Percentiles rank a stretch among this genome's conserved stretches.
Evolutionary conservation across 2,329 filamentous ascomycete species (phyloP).

Genomic region (Scedosporium boydii): DNA sequence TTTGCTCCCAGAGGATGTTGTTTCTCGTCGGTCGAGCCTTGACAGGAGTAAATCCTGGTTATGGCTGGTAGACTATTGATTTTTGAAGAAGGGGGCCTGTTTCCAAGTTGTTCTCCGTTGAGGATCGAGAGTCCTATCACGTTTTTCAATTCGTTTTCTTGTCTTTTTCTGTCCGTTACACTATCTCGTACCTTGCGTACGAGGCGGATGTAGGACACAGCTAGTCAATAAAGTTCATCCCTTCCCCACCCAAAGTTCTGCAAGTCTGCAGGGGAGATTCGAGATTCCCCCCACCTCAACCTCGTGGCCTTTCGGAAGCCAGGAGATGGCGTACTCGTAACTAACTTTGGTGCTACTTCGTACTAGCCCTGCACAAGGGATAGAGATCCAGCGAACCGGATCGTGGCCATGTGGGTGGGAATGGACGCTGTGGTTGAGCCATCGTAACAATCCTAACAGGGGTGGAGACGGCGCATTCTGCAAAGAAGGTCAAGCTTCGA

Average conservation of each 20-base stretch:
- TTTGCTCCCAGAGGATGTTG: too few species aligned
- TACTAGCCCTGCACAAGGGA: neutral
- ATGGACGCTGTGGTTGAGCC: neutral
- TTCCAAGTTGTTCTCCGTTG: neutral
- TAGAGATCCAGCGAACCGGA: neutral
- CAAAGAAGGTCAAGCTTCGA: too few species aligned
- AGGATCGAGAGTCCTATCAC: neutral
- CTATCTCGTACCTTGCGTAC: neutral
- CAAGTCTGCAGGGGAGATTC: neutral
- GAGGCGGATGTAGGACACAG: too few species aligned
- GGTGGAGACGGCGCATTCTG: neutral
- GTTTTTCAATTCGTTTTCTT: neutral
- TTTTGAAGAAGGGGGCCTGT: neutral
- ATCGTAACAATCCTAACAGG: neutral
- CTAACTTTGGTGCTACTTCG: neutral
- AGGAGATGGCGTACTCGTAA: too few species aligned
- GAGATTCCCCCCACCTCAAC: neutral
- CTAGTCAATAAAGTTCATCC: neutral
- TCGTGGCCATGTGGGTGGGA: neutral
- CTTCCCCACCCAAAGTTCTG: neutral
- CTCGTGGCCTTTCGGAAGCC: neutral
- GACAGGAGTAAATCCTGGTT: neutral
- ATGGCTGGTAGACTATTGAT: neutral
- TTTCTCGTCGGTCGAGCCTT: neutral
- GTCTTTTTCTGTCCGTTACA: neutral